phyloP scores from a whole-genome alignment of 495 filamentous ascomycete species.

The Venustampulla echinocandica region DNA sequence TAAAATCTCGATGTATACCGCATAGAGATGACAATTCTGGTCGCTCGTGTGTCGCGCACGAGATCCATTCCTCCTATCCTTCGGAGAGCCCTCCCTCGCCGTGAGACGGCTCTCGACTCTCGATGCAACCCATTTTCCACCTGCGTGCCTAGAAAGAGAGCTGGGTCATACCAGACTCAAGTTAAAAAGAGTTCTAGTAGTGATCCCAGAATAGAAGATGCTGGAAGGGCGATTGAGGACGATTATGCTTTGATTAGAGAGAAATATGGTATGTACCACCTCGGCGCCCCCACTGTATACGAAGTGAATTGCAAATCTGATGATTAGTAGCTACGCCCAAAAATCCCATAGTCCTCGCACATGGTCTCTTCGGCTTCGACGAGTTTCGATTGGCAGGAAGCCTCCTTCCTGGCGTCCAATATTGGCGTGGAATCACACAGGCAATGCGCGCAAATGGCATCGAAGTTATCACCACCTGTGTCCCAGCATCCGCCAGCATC shows the following conservation, averaged over 20 bases:
- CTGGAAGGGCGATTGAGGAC: slow-evolving; percentile 64
- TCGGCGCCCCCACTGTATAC: too few species aligned
- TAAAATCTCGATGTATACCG: slow-evolving; percentile 18
- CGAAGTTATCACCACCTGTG: slow-evolving; percentile 72
- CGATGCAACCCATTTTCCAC: background rate
- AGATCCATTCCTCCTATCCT: slow-evolving; percentile 15
- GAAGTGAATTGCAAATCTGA: too few species aligned
- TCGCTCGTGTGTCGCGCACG: slow-evolving; percentile 20
- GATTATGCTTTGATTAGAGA: slow-evolving; percentile 67
- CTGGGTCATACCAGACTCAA: too few species aligned
- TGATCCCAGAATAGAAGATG: slow-evolving; percentile 52
- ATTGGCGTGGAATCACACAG: slow-evolving; percentile 87
- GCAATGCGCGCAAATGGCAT: slow-evolving; percentile 62
- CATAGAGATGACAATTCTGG: slow-evolving; percentile 16
- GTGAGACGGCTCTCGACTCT: background rate
- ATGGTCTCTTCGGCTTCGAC: slow-evolving; percentile 87
- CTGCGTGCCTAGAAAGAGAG: background rate
- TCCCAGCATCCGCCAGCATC: slow-evolving; percentile 72
- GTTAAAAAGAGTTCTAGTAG: slow-evolving; percentile 22
- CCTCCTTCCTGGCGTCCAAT: slow-evolving; percentile 68
- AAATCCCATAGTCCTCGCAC: slow-evolving; percentile 72
- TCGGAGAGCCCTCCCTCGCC: background rate
- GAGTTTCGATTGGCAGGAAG: slow-evolving; percentile 65
- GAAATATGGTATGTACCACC: slow-evolving; percentile 49
- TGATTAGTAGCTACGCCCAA: slow-evolving; percentile 45